Percentiles rank a stretch among this genome's conserved stretches.
phyloP scores from a whole-genome alignment of 345 rosid genomes.

The Sonneratia caseolaris region DNA sequence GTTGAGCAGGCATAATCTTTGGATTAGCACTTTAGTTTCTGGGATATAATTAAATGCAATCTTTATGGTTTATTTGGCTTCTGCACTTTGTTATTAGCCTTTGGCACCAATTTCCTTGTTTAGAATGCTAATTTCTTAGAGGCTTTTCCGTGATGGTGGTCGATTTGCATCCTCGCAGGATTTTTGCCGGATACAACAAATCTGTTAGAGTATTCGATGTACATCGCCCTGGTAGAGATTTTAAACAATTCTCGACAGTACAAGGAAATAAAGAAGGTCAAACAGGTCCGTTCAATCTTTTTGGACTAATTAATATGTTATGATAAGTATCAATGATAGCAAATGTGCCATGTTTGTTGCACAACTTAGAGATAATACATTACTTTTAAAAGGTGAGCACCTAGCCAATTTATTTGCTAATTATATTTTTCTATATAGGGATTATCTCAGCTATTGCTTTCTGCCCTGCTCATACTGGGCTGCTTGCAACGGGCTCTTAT shows the following conservation, averaged over 20 bases:
- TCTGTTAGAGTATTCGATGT: slow-evolving; percentile 71
- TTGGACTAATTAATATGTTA: not conserved
- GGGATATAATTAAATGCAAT: not conserved
- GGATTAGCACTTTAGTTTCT: not conserved
- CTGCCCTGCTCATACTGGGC: slow-evolving; percentile 64
- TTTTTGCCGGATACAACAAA: slow-evolving; percentile 91
- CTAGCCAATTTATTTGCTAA: not conserved
- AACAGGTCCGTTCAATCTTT: slow-evolving; percentile 36
- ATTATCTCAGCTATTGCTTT: slow-evolving; percentile 80
- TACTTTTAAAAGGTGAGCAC: not conserved
- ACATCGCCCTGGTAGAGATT: slow-evolving; percentile 97
- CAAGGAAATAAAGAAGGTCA: slow-evolving; percentile 91
- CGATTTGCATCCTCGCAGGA: slow-evolving; percentile 33
- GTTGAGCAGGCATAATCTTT: not conserved
- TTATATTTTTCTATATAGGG: slow-evolving; percentile 32
- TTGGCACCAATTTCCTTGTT: not conserved
- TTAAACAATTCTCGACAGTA: slow-evolving; percentile 53
- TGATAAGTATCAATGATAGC: not conserved
- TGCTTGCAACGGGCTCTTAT: slow-evolving; percentile 92
- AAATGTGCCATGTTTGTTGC: not conserved
- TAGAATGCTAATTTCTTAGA: not conserved
- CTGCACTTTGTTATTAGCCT: not conserved
- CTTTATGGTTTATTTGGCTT: not conserved
- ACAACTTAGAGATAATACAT: not conserved
- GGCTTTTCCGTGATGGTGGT: not conserved